Base-by-base conservation (phyloP, 352 stramenopile genomes). In the Aphanomyces invadans region DNA sequence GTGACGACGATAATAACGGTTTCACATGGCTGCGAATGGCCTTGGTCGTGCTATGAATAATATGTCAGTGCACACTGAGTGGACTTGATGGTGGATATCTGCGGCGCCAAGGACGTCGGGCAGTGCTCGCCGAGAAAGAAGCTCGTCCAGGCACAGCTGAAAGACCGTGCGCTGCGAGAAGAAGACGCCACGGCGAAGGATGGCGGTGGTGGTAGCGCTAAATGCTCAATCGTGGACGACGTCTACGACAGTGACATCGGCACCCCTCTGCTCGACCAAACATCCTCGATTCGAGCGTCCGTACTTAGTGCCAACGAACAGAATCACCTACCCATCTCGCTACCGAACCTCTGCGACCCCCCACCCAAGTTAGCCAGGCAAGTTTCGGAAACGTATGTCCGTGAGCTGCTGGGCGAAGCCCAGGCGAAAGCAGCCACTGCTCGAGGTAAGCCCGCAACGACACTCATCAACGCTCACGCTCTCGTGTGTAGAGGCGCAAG, bases 71-170 rank as follows among this genome's bases (percentile, higher is more conserved):
- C n/a, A n/a, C n/a, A n/a, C n/a, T n/a, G n/a, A 21, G 19, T 54
- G 49, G 49, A 7, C 23, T n/a, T 32, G 49, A 38, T 57, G 25
- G 49, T 39, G 21, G 49, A 57, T 26, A 57, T 21, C 0, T 4
- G 21, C 49, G 25, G n/a, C 4, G n/a, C 11, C 49, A 29, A 7
- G 25, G 49, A 17, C 0, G 19, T 10, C 10, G 29, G 1, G 49
- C 2, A 57, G 15, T 57, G 49, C 29, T 57, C 49, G 19, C 49
- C 49, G 36, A 7, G 49, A n/a, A 57, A 57, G 49, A 57, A 57
- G 49, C 49, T 57, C 23, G 36, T 39, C 21, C 19, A 57, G 11
- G 49, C 49, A 7, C 49, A 57, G 23, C 12, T 28, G 17, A 57
- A n/a, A 26, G 49, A 57, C 25, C 15, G 49, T 11, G 49, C 32